phyloP scores from a whole-genome alignment of 352 stramenopile genomes.

The Phytophthora pseudosyringae region DNA sequence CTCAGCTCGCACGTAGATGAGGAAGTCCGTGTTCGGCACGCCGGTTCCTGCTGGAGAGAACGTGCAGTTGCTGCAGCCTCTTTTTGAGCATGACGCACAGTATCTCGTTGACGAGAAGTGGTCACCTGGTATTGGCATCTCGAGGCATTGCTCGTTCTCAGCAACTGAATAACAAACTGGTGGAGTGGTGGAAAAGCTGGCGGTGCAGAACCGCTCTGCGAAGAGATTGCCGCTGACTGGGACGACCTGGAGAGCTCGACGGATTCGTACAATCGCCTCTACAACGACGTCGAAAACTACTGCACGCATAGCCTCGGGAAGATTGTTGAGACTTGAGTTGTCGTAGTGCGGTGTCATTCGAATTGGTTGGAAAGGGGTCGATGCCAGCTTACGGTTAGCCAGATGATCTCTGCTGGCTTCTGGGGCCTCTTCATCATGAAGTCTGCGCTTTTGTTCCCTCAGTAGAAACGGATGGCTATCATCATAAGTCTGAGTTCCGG shows the following conservation, averaged over 20 bases:
- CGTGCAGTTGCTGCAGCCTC: slow-evolving; percentile 46
- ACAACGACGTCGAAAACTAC: slow-evolving; percentile 60
- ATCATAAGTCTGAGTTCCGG: slow-evolving; percentile 25
- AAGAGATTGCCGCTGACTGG: slow-evolving; percentile 66
- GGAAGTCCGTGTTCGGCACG: slow-evolving; percentile 61
- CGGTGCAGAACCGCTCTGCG: slow-evolving; percentile 58
- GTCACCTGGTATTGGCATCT: slow-evolving; percentile 69
- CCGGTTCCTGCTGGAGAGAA: slow-evolving; percentile 44
- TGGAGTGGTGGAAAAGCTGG: slow-evolving; percentile 49
- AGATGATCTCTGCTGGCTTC: neutral
- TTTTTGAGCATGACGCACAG: slow-evolving; percentile 48
- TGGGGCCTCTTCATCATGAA: neutral
- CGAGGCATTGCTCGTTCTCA: slow-evolving; percentile 56
- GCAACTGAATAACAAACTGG: slow-evolving; percentile 56
- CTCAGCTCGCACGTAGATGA: slow-evolving; percentile 69
- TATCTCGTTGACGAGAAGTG: slow-evolving; percentile 55
- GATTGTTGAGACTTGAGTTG: slow-evolving; percentile 43
- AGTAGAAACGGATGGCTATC: slow-evolving; percentile 31
- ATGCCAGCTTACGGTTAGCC: slow-evolving; percentile 21
- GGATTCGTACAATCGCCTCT: slow-evolving; percentile 60
- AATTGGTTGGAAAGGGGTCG: slow-evolving; percentile 49
- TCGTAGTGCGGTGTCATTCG: slow-evolving; percentile 78
- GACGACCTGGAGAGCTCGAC: slow-evolving; percentile 56
- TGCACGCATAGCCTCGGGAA: slow-evolving; percentile 39
- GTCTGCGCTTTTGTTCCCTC: slow-evolving; percentile 15